phyloP scores from a whole-genome alignment of 2,329 filamentous ascomycete species.

The Calonectria hawksworthii region DNA sequence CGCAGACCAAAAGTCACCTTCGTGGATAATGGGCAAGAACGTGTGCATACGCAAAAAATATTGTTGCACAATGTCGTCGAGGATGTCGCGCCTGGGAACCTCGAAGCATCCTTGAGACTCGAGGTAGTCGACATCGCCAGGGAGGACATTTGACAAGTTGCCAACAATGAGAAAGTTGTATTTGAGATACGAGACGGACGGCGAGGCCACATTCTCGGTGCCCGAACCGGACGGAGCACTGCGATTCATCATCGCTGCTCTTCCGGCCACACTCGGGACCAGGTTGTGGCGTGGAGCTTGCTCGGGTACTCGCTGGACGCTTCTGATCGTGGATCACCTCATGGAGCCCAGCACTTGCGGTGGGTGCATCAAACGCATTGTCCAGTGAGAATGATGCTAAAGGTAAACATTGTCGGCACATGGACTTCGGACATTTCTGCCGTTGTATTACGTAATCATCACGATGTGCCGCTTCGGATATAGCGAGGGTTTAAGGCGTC shows the following conservation, averaged over 20 bases:
- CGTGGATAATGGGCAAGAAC: constrained; percentile 58
- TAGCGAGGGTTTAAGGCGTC: background rate
- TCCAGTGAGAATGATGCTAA: constrained; percentile 5
- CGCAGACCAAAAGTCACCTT: constrained; percentile 52
- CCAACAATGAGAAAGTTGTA: constrained; percentile 9
- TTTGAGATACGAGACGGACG: background rate
- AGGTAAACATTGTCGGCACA: background rate
- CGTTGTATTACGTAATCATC: background rate
- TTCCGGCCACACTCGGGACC: background rate
- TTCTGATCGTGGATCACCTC: background rate
- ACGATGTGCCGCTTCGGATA: background rate
- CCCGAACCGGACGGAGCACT: background rate
- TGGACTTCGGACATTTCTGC: background rate
- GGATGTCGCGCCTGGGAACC: constrained; percentile 56
- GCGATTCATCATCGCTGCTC: background rate
- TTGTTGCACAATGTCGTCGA: constrained; percentile 64
- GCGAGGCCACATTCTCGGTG: background rate
- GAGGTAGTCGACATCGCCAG: constrained; percentile 63
- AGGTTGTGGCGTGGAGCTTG: no score
- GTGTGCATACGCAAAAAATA: constrained; percentile 63
- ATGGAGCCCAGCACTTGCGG: background rate
- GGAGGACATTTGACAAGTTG: background rate
- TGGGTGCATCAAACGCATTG: background rate
- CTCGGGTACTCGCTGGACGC: background rate
- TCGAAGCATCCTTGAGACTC: constrained; percentile 60